Conservation (phyloP, 148 eudicot species). For the Fagopyrum tataricum region DNA sequence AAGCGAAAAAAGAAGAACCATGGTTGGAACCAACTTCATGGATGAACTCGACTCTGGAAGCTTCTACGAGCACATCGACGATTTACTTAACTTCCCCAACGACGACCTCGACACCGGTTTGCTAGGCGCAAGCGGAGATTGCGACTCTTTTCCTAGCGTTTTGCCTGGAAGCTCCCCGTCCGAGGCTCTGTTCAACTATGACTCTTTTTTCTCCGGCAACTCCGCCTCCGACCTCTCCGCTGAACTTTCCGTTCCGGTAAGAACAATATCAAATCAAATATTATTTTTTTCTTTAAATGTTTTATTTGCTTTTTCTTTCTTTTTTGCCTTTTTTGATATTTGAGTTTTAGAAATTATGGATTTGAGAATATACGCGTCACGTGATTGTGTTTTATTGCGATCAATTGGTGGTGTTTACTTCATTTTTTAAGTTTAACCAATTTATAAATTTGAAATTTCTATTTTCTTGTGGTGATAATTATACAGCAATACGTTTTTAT, state of each 20-base stretch:
- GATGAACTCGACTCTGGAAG: slow-evolving; percentile 17
- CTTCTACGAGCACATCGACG: slow-evolving; percentile 17
- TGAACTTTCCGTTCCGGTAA: slow-evolving; percentile 79
- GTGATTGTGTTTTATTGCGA: background rate
- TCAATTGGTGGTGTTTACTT: background rate
- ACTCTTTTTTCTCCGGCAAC: slow-evolving; percentile 35
- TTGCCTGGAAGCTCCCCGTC: slow-evolving; percentile 33
- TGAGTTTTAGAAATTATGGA: background rate
- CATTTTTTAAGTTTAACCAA: background rate
- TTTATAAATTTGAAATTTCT: no score
- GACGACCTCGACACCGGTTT: slow-evolving; percentile 14
- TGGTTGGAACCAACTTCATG: slow-evolving; percentile 16
- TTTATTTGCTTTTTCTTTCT: no score
- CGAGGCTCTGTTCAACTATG: slow-evolving; percentile 18
- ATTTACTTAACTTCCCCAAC: slow-evolving; percentile 15
- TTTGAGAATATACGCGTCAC: slow-evolving; percentile 7
- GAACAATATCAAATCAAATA: slow-evolving; percentile 4
- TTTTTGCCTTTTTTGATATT: background rate
- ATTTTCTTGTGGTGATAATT: no score
- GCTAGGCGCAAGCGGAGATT: slow-evolving; percentile 11
- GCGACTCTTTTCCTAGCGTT: slow-evolving; percentile 29
- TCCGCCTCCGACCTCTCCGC: slow-evolving; percentile 58
- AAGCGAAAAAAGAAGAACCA: slow-evolving; percentile 9
- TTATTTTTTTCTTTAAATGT: no score
- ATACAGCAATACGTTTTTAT: background rate